Base-by-base conservation (phyloP, 805 yeast genomes). In the Pichia thaimueangensis region DNA sequence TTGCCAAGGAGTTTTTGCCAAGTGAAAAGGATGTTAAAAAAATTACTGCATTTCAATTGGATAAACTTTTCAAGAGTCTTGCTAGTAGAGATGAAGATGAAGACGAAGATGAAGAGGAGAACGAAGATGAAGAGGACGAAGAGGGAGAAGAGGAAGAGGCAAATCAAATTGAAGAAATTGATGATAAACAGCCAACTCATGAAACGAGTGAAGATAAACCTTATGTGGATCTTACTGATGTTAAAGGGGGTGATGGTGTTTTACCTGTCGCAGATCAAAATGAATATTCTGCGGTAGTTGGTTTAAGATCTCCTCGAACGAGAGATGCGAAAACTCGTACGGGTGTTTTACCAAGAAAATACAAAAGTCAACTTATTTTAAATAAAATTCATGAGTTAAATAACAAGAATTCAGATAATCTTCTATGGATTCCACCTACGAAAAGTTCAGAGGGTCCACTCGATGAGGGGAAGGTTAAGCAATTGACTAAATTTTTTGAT, bases 21-120 rank as follows among this genome's bases (percentile, higher is more conserved):
- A 79, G 95, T 8, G 97, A 93, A 59, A 86, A 82, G 54, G 98
- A 93, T 70, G 85, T 93, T 51, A 80, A 95, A 5, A 72, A 86
- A 48, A 85, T 93, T 34, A 89, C 98, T 2, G 84, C 95, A 4
- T 81, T 82, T 52, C 97, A 91, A 57, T 66, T 91, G 54, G 78
- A 80, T 47, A 83, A 81, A 50, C 70, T 89, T 37, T 80, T 91
- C 51, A 63, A 76, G 54, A 88, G 59, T 22, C 16, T 40, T 37
- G 45, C 46, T 11, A 36, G 33, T 13, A 41, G 39, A n/a, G 48
- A 45, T n/a, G 51, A 52, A 24, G 47, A 44, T 11, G 54, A 49
- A 19, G 39, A 31, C 6, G 47, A 35, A 16, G 45, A 33, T 19
- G 34, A 30, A 23, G 37, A 31, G 2, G 25, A 37, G n/a, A 42